Percentiles rank a stretch among this genome's conserved stretches.
Conservation (phyloP, 352 stramenopile genomes). For the Globisporangium mamillatum region DNA sequence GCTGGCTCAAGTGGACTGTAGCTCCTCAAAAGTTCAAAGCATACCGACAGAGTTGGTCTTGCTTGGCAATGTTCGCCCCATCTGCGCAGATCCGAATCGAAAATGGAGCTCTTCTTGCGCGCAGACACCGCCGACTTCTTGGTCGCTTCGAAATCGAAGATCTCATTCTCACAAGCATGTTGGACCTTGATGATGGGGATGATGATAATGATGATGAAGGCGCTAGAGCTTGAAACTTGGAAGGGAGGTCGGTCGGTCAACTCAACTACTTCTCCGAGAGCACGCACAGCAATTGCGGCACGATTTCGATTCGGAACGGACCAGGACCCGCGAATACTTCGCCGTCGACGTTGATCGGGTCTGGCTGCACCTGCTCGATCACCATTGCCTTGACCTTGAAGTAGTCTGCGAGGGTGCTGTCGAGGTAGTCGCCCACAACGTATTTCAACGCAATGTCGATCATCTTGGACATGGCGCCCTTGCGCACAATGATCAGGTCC, state of each 20-base stretch:
- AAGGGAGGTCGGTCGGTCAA: background rate
- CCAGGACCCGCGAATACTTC: constrained; percentile 63
- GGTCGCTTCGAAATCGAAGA: constrained; percentile 1
- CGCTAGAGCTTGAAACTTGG: background rate
- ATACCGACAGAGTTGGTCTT: background rate
- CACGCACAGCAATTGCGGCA: constrained; percentile 65
- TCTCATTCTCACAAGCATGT: background rate
- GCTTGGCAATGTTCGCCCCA: background rate
- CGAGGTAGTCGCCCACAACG: constrained; percentile 48
- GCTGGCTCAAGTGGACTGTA: background rate
- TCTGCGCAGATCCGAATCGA: background rate
- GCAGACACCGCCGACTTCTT: background rate
- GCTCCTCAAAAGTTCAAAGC: background rate
- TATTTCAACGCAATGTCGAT: constrained; percentile 54
- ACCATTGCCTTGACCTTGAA: constrained; percentile 78
- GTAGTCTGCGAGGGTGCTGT: constrained; percentile 62
- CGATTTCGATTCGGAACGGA: constrained; percentile 70
- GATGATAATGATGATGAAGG: too few relatives aligned
- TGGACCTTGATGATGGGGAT: background rate
- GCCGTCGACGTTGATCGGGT: constrained; percentile 77
- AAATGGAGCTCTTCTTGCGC: constrained; percentile 1
- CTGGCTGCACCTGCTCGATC: constrained; percentile 54
- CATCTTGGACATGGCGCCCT: constrained; percentile 43
- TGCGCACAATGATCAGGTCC: constrained; percentile 70
- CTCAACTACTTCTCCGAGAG: constrained; percentile 72